These are phyloP conservation scores for Beauveria caledonica DNA, from an alignment of 2,329 filamentous ascomycete species.

Conservation along the genomic window DNA sequence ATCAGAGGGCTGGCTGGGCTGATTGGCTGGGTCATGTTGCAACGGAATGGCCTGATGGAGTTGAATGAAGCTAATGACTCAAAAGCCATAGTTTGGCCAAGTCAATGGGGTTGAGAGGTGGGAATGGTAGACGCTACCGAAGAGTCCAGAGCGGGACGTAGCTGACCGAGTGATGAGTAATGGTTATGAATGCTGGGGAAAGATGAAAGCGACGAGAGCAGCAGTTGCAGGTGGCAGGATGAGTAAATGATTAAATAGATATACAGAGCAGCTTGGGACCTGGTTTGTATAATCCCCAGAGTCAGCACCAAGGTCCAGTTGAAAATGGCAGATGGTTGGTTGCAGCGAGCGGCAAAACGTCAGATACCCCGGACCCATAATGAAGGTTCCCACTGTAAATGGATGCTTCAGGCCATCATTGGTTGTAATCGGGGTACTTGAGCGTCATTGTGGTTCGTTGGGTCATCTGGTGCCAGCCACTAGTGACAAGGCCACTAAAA, in stretches of 20 bases:
- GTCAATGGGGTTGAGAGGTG: no score
- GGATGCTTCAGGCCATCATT: background rate
- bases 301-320: background rate
- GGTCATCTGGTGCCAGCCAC: background rate
- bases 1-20: no score
- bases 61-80: no score
- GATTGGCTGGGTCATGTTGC: no score
- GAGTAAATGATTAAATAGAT: background rate
- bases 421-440: background rate
- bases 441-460: slow-evolving; percentile 1
- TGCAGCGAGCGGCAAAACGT: background rate
- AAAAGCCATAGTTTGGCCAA: no score
- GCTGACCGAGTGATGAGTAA: no score
- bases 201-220: background rate
- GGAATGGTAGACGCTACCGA: no score
- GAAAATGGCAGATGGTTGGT: background rate
- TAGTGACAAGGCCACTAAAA: no score
- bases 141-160: no score
- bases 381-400: background rate
- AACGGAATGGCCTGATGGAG: no score
- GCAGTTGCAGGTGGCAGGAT: no score
- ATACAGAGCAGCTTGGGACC: background rate
- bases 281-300: background rate
- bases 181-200: background rate
- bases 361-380: no score